Evolutionary conservation across 2,329 filamentous ascomycete species (phyloP), one percentile per base, ranked within the genome.

Genomic region (Neopestalotiopsis clavispora): DNA sequence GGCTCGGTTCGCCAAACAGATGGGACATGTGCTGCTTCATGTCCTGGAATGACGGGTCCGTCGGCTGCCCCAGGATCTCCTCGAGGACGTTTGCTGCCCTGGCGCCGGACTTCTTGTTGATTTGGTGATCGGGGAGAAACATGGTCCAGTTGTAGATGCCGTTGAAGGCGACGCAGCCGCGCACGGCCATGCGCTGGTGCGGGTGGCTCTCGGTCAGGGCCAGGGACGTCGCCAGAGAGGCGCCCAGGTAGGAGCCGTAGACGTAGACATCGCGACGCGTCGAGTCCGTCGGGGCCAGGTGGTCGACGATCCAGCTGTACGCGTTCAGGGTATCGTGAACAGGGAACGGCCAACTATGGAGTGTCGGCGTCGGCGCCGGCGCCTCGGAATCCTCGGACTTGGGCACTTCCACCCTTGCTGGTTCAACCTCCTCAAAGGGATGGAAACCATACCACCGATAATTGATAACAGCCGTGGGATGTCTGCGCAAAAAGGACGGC

Each of bases 81-180:
- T 76, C 71, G 2, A 72, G 49, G 6, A 74, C 42, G 52, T 73
- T 67, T 62, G 20, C 13, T 20, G 64, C 32, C 57, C 38, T 68
- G 34, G 69, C 74, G 10, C 71, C 65, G 1, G 73, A 67, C 5
- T 68, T 68, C 42, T 75, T 72, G 72, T 87, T 84, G 70, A 84
- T 77, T 6, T 80, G 82, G 68, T 89, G 86, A 71, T 86, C 83
- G 0, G 86, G 85, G 12, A 89, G 81, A 69, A 90, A 87, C 76
- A 82, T 86, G 68, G 87, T 89, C 89, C 89, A 91, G 79, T 91
- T 86, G 78, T 89, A 91, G 69, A 91, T 83, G 57, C 88, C 89
- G 71, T 91, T 89, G 77, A 86, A 86, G 7, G 84, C 83, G 17
- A 88, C 78, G 40, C 90, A 76, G 7, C 88, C 88, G 10, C 86